Evolutionary conservation across 2,329 filamentous ascomycete species (phyloP).

Genomic region (Talaromyces funiculosus): DNA sequence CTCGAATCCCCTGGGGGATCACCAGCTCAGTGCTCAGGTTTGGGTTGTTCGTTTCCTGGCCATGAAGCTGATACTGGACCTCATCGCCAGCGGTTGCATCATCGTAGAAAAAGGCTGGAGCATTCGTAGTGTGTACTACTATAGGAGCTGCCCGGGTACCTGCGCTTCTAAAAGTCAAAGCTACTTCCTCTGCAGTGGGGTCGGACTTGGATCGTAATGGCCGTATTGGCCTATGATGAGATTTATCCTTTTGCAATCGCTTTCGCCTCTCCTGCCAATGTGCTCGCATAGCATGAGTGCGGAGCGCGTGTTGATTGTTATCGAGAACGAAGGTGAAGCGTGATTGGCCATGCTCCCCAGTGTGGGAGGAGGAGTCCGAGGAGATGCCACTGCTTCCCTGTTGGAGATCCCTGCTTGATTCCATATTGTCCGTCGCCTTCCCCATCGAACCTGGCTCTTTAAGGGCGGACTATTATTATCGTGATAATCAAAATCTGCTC

Average conservation of each 20-base stretch:
- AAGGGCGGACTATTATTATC: background rate
- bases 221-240: background rate
- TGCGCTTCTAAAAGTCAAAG: background rate
- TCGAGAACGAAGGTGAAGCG: constrained; percentile 22
- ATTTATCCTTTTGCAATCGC: constrained; percentile 8
- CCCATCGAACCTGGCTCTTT: background rate
- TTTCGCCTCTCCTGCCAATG: constrained; percentile 30
- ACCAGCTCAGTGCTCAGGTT: background rate
- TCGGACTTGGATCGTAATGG: background rate
- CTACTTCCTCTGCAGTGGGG: background rate
- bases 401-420: background rate
- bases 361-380: background rate
- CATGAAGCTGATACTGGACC: background rate
- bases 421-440: background rate
- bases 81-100: background rate
- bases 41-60: background rate
- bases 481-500: background rate
- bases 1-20: background rate
- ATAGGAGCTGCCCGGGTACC: background rate
- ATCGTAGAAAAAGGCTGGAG: background rate
- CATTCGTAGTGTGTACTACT: background rate
- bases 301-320: constrained; percentile 18
- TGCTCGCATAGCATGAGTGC: constrained; percentile 36
- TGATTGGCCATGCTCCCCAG: background rate
- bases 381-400: background rate